Conservation (phyloP, 495 filamentous ascomycete species). For the Trichoderma erinaceum region DNA sequence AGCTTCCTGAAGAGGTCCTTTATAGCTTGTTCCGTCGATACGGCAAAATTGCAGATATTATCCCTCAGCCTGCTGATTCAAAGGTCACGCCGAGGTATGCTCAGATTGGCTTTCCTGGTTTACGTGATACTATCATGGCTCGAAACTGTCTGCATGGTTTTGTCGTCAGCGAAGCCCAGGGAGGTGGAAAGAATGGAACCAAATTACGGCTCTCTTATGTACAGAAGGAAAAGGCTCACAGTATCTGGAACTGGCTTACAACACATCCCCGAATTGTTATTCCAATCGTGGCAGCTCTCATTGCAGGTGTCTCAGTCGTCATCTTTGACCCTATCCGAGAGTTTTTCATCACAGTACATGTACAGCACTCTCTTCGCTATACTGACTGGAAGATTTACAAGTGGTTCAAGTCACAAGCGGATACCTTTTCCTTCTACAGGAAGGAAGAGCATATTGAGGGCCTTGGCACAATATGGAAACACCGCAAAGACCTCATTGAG, state of each 20-base stretch:
- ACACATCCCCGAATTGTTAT: slow-evolving; percentile 85
- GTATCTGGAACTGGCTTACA: slow-evolving; percentile 82
- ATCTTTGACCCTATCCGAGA: slow-evolving; percentile 90
- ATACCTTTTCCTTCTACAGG: slow-evolving; percentile 50
- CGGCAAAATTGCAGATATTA: slow-evolving; percentile 80
- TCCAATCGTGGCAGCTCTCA: slow-evolving; percentile 67
- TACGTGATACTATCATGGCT: slow-evolving; percentile 74
- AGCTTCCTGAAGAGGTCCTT: slow-evolving; percentile 79
- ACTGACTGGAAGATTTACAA: slow-evolving; percentile 62
- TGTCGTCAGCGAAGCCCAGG: slow-evolving; percentile 52
- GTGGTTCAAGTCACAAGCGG: slow-evolving; percentile 76
- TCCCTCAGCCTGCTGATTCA: slow-evolving; percentile 69
- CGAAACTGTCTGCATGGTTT: slow-evolving; percentile 92
- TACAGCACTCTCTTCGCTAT: slow-evolving; percentile 69
- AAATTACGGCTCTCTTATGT: slow-evolving; percentile 76
- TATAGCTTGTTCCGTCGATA: slow-evolving; percentile 87
- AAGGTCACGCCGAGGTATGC: slow-evolving; percentile 77
- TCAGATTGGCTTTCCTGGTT: slow-evolving; percentile 62
- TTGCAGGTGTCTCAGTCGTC: slow-evolving; percentile 80
- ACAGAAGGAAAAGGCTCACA: slow-evolving; percentile 63
- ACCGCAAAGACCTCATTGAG: slow-evolving; percentile 72
- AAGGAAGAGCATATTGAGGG: slow-evolving; percentile 37
- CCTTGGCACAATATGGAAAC: slow-evolving; percentile 78
- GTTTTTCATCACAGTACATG: slow-evolving; percentile 82
- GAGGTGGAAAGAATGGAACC: slow-evolving; percentile 69